Conservation (phyloP, 129 eudicot species). For the Pulicaria dysenterica region DNA sequence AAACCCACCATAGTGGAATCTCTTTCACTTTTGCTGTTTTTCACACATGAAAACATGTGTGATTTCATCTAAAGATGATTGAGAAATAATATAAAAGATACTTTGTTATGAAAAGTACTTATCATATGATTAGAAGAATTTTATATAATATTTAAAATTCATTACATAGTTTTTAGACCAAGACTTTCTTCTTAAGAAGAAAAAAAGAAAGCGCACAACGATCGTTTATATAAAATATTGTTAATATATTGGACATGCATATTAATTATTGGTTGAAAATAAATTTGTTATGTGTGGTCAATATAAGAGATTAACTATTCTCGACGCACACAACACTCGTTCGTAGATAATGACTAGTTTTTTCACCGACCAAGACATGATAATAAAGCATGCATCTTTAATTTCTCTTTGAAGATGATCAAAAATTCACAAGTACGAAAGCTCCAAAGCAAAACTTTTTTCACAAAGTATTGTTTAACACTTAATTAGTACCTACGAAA, state of each 20-base stretch:
- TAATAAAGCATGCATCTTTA: neutral
- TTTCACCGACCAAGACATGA: neutral
- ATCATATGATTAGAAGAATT: conserved; percentile 24
- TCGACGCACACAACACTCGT: neutral
- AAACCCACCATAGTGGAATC: conserved; percentile 30
- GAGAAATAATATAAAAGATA: conserved; percentile 17
- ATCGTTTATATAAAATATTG: too few species aligned
- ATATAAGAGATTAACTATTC: neutral
- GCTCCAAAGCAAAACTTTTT: too few species aligned
- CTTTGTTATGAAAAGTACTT: conserved; percentile 29
- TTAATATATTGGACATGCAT: too few species aligned
- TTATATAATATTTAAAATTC: too few species aligned
- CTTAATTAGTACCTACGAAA: too few species aligned
- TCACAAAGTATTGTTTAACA: too few species aligned
- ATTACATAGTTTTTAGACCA: too few species aligned
- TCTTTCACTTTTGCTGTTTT: conserved; percentile 15
- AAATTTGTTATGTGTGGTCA: too few species aligned
- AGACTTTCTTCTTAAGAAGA: neutral
- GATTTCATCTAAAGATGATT: conserved; percentile 26
- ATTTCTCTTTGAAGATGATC: neutral
- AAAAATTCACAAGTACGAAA: too few species aligned
- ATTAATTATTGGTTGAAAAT: too few species aligned
- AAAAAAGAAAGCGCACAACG: too few species aligned
- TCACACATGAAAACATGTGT: conserved; percentile 31
- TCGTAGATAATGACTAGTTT: neutral